Evolutionary conservation across 83 land plant species (phyloP).

Genomic region (Picea mariana): DNA sequence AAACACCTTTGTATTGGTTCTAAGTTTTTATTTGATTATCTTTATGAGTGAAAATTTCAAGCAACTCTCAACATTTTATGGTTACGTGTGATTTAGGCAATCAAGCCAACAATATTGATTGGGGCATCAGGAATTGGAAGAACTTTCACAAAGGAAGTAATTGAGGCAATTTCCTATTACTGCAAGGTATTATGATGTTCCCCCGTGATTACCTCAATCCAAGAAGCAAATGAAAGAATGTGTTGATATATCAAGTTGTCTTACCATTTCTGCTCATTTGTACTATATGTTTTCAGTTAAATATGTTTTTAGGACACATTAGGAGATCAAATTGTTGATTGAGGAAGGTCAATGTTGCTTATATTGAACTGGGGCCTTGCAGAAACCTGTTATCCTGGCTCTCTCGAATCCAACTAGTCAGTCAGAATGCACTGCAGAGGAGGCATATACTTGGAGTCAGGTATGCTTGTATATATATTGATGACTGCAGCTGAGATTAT

Average conservation of each 20-base stretch:
- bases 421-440: conserved; percentile 95
- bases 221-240: background rate
- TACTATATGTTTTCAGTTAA: background rate
- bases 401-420: conserved; percentile 95
- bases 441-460: conserved; percentile 90
- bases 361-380: conserved; percentile 22
- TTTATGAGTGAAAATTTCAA: background rate
- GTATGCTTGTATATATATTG: conserved; percentile 24
- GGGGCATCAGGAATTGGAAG: conserved; percentile 86
- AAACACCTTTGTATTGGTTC: background rate
- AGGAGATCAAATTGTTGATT: background rate
- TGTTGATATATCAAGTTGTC: background rate
- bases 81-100: conserved; percentile 36
- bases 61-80: background rate
- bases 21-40: background rate
- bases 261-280: background rate
- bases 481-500: background rate
- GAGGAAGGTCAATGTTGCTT: background rate
- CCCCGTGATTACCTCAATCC: background rate
- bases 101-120: conserved; percentile 83
- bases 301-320: background rate
- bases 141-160: conserved; percentile 90
- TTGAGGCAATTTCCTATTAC: conserved; percentile 80
- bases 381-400: conserved; percentile 93
- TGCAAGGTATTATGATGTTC: conserved; percentile 50